Percentiles rank a stretch among this genome's conserved stretches.
Conservation (phyloP, 176 grass and related monocot genomes). For the Aegilops tauschii region DNA sequence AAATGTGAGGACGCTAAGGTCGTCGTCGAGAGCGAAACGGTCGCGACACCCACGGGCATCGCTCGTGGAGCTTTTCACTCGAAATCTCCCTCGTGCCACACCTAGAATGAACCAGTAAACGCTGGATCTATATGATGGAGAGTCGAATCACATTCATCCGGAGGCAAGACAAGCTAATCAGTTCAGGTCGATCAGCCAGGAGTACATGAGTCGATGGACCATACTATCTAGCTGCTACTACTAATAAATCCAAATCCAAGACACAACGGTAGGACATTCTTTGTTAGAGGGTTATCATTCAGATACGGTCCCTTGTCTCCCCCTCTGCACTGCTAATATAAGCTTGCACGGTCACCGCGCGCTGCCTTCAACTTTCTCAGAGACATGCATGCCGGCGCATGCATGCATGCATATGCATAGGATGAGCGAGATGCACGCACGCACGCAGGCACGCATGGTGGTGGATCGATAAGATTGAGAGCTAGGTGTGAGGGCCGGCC, state of each 20-base stretch:
- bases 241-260: background rate
- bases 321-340: background rate
- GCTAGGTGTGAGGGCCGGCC: slow-evolving; percentile 33
- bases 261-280: background rate
- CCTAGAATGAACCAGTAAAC: background rate
- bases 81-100: too few relatives aligned
- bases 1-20: too few relatives aligned
- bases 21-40: too few relatives aligned
- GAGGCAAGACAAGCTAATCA: background rate
- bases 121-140: background rate
- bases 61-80: too few relatives aligned
- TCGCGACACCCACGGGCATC: too few relatives aligned
- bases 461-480: background rate
- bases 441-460: background rate
- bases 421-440: background rate
- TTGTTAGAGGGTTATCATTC: background rate
- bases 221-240: background rate
- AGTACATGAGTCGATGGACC: background rate
- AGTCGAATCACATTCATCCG: background rate
- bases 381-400: background rate
- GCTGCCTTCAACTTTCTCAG: background rate
- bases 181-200: background rate
- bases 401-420: background rate
- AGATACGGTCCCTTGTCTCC: background rate
- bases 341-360: background rate